Evolutionary conservation across 2,329 filamentous ascomycete genomes (phyloP), one percentile per base, ranked within the genome.

Genomic region (Penicillium sp.): DNA sequence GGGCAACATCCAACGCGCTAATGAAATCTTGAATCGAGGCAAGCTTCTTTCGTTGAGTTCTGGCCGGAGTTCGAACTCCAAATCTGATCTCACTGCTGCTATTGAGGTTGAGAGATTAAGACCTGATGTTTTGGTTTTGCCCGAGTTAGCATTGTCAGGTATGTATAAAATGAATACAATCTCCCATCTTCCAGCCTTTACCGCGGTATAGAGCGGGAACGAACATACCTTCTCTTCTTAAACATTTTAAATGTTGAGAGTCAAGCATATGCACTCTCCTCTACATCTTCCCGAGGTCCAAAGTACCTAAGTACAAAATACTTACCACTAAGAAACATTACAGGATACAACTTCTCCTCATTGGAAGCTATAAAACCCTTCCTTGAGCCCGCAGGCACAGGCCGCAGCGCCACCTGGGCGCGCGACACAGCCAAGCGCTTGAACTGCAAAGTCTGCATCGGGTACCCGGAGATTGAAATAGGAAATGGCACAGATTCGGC

Each of bases 261-360:
- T 21, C 19, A 21, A 44, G 16, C 13, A 35, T 14, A 11, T 37
- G 29, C 21, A 24, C 29, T 27, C 26, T 33, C 10, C 35, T 11
- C 52, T 55, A 2, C 8, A 44, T 48, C 8, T 31, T 21, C n/a
- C n/a, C n/a, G n/a, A n/a, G n/a, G n/a, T n/a, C 33, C 5, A 37
- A 37, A 29, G 22, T 43, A 51, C 24, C 14, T 19, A 43, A n/a
- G 24, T n/a, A 51, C 22, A n/a, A 24, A 13, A 27, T 9, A 39
- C 49, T 60, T 22, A 58, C 52, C n/a, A 26, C 26, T 37, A 41
- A 41, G 39, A 14, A 41, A 41, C 19, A 49, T 11, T 19, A 16
- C 66, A 80, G 86, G 86, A 52, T 88, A 88, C 74, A 87, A 87
- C 69, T 87, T 87, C 70, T 79, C 84, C 19, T 83, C 80, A 13